Conservation (phyloP, 129 eudicot species). For the Erigeron canadensis region DNA sequence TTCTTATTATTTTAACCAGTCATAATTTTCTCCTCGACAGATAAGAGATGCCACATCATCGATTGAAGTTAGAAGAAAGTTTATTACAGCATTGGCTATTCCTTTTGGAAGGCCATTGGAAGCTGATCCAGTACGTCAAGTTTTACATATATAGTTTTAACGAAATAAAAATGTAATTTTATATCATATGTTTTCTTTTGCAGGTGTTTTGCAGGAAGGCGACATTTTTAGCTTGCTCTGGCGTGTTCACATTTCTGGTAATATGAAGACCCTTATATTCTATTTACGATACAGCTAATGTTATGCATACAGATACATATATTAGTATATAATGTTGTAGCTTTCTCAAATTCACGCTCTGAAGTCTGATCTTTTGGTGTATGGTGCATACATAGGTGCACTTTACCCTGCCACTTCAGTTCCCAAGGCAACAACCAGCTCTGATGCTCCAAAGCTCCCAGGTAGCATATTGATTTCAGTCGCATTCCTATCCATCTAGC, state of each 20-base stretch:
- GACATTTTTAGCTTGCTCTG: conserved; percentile 72
- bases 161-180: conserved; percentile 7
- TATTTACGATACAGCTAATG: not conserved
- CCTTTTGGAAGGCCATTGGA: conserved; percentile 89
- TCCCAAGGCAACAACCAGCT: conserved; percentile 82
- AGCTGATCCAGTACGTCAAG: conserved; percentile 80
- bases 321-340: too few species aligned
- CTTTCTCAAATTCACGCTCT: too few species aligned
- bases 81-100: conserved; percentile 68
- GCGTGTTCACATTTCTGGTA: conserved; percentile 87
- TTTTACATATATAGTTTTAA: conserved; percentile 14
- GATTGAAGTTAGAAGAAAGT: conserved; percentile 70
- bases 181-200: conserved; percentile 23
- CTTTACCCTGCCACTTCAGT: conserved; percentile 69
- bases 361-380: not conserved
- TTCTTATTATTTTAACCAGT: not conserved
- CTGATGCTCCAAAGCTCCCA: conserved; percentile 86
- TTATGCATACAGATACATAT: not conserved
- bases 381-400: conserved; percentile 56
- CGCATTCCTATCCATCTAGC: not conserved
- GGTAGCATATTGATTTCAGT: conserved; percentile 29
- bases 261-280: not conserved
- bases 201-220: conserved; percentile 97
- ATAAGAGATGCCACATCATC: conserved; percentile 69
- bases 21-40: conserved; percentile 26